A percentile compares a stretch with the other conserved stretches of the same genome.
Evolutionary conservation across 768 basidiomycete species (phyloP).

Genomic region (Rubroboletus pulcherrimus): DNA sequence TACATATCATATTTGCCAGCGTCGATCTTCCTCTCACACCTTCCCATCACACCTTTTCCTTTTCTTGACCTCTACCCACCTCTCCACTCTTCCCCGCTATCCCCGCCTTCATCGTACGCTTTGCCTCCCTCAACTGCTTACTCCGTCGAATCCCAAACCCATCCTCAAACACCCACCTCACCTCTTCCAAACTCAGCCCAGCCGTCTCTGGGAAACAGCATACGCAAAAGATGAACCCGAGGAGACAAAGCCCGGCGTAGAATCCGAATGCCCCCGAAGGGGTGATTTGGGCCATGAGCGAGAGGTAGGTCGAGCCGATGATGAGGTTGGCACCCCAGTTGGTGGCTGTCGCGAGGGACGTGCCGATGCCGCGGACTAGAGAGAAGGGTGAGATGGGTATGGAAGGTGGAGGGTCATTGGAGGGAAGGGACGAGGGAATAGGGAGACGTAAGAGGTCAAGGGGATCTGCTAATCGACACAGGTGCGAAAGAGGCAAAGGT

Average conservation of each 20-base stretch:
- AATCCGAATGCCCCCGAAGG: constrained; percentile 75
- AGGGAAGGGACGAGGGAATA: background rate
- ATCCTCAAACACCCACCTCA: constrained; percentile 54
- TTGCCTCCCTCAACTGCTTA: constrained; percentile 36
- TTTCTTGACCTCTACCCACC: background rate
- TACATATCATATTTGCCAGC: background rate
- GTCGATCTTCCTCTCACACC: background rate
- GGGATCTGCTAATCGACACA: background rate
- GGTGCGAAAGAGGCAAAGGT: background rate
- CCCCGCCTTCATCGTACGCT: constrained; percentile 9
- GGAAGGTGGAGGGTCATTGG: background rate
- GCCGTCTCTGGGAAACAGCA: constrained; percentile 79
- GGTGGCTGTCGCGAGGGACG: constrained; percentile 67
- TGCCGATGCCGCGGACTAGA: constrained; percentile 71
- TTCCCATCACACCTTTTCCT: background rate
- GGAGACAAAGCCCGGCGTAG: constrained; percentile 68
- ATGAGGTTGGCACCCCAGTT: constrained; percentile 79
- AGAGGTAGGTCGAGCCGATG: constrained; percentile 77
- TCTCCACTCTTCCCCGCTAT: background rate
- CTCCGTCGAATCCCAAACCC: constrained; percentile 67
- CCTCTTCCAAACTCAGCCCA: constrained; percentile 67
- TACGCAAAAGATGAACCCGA: constrained; percentile 66
- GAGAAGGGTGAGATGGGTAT: background rate
- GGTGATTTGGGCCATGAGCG: constrained; percentile 70
- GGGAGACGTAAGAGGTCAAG: background rate